Evolutionary conservation across 306 rosid species (phyloP).

Genomic region (Delonix regia): DNA sequence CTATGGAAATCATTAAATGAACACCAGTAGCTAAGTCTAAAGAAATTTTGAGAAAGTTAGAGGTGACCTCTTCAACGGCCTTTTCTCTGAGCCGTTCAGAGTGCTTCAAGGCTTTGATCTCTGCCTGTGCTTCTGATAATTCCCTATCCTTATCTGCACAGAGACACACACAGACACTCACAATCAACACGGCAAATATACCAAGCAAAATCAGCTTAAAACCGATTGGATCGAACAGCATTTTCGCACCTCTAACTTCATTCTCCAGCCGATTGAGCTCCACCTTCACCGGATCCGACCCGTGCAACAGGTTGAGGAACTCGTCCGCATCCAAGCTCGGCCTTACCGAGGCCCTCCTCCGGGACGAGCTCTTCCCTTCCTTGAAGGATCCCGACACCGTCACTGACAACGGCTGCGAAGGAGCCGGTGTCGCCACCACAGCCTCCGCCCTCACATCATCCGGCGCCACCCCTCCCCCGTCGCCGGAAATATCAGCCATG

Average conservation of each 20-base stretch:
- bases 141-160: slow-evolving; percentile 95
- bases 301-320: slow-evolving; percentile 85
- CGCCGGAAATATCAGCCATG: slow-evolving; percentile 86
- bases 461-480: slow-evolving; percentile 45
- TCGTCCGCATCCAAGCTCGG: slow-evolving; percentile 96
- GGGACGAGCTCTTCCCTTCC: slow-evolving; percentile 85
- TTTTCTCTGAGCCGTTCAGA: slow-evolving; percentile 95
- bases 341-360: slow-evolving; percentile 77
- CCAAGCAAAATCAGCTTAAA: slow-evolving; percentile 48
- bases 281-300: slow-evolving; percentile 99
- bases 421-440: slow-evolving; percentile 37
- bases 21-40: neutral
- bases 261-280: slow-evolving; percentile 99
- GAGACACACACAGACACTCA: slow-evolving; percentile 20
- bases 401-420: slow-evolving; percentile 53
- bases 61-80: slow-evolving; percentile 94
- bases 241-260: slow-evolving; percentile 93
- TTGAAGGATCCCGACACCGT: slow-evolving; percentile 84
- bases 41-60: slow-evolving; percentile 28
- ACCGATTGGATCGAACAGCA: slow-evolving; percentile 79
- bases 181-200: slow-evolving; percentile 24
- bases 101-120: slow-evolving; percentile 90
- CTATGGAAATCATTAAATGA: neutral
- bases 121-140: slow-evolving; percentile 88
- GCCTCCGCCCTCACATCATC: slow-evolving; percentile 35